phyloP scores from a whole-genome alignment of 2,329 filamentous ascomycete species.

The Exophiala spinifera region DNA sequence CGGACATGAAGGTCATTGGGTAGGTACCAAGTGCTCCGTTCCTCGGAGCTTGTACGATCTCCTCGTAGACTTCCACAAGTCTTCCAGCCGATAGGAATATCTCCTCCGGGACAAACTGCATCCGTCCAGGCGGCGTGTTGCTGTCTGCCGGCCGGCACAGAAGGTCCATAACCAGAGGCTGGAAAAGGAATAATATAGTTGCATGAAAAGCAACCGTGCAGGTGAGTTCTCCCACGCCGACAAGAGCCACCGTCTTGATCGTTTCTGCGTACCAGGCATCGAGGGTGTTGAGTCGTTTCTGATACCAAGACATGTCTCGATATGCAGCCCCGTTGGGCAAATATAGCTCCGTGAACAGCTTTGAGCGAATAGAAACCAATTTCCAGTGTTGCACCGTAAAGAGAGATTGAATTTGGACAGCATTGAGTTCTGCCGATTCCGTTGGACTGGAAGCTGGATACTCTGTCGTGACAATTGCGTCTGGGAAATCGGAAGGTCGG shows the following conservation, averaged over 20 bases:
- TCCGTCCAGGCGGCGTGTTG: no score
- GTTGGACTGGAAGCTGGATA: no score
- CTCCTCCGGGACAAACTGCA: slow-evolving; percentile 7
- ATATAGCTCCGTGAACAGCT: slow-evolving; percentile 29
- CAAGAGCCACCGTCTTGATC: neutral
- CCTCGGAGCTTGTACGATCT: slow-evolving; percentile 28
- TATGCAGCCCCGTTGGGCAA: slow-evolving; percentile 9
- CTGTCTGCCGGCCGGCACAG: neutral
- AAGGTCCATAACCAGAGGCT: slow-evolving; percentile 23
- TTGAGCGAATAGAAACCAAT: slow-evolving; percentile 32
- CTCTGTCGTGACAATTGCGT: slow-evolving; percentile 34
- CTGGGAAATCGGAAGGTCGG: slow-evolving; percentile 34
- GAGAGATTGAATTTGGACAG: no score
- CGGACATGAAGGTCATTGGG: slow-evolving; percentile 31
- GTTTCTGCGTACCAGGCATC: slow-evolving; percentile 2
- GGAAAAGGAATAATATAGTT: slow-evolving; percentile 30
- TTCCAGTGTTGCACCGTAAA: slow-evolving; percentile 28
- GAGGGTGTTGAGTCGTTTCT: slow-evolving; percentile 12
- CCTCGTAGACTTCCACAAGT: slow-evolving; percentile 28
- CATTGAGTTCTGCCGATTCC: no score
- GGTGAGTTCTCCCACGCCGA: slow-evolving; percentile 25
- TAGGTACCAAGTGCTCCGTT: slow-evolving; percentile 24
- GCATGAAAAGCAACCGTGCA: slow-evolving; percentile 29
- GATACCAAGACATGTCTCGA: slow-evolving; percentile 16
- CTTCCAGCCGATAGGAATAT: slow-evolving; percentile 25